Evolutionary conservation across 202 grass and related monocot genomes (phyloP).

Genomic region (Eragrostis tef): DNA sequence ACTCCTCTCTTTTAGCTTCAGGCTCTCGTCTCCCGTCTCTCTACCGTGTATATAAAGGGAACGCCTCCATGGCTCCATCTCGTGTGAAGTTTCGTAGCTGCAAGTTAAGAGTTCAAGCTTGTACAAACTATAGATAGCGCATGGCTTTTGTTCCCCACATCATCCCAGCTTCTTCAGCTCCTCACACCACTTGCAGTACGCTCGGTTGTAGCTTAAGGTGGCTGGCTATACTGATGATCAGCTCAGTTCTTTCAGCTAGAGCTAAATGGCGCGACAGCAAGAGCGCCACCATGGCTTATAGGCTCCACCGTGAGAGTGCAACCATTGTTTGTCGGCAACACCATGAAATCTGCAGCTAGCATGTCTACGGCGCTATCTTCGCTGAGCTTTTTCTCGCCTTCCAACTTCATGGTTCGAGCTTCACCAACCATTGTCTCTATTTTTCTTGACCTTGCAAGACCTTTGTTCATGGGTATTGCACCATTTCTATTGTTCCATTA

Average conservation of each 20-base stretch:
- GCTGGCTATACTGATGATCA: not conserved
- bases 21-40: not conserved
- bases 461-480: not conserved
- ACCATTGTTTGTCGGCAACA: not conserved
- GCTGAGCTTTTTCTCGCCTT: constrained; percentile 27
- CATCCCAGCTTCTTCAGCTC: not conserved
- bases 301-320: not conserved
- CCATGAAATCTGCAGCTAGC: not conserved
- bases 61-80: not conserved
- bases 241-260: not conserved
- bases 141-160: constrained; percentile 30
- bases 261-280: not conserved
- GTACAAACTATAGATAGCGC: not conserved
- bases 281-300: not conserved
- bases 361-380: constrained; percentile 36
- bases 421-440: not conserved
- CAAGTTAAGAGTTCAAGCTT: not conserved
- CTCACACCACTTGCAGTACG: not conserved
- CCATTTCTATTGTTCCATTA: not conserved
- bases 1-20: constrained; percentile 15
- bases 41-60: constrained; percentile 46
- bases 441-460: constrained; percentile 68
- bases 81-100: not conserved
- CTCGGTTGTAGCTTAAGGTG: not conserved
- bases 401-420: not conserved